A percentile compares a stretch with the other conserved stretches of the same genome.
Evolutionary conservation across 768 basidiomycete species (phyloP).

Genomic region (Suillus discolor): DNA sequence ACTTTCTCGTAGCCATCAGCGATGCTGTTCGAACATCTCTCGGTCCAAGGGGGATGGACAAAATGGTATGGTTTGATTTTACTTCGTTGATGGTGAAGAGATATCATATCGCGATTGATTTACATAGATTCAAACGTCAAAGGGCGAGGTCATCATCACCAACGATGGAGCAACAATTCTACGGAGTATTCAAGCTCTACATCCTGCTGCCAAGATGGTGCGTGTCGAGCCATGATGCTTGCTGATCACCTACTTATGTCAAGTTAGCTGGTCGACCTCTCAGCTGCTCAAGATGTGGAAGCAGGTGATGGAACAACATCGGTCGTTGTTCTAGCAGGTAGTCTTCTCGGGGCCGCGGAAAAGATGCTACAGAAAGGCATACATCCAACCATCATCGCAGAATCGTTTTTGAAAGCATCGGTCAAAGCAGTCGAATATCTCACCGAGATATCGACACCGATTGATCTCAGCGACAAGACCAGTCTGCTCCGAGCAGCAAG

Average conservation of each 20-base stretch:
- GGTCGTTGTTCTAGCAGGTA: conserved; percentile 95
- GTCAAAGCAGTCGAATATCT: conserved; percentile 92
- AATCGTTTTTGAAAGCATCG: conserved; percentile 92
- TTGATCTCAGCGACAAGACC: conserved; percentile 86
- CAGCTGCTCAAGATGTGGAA: conserved; percentile 97
- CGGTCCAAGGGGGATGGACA: conserved; percentile 98
- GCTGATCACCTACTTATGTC: conserved; percentile 6
- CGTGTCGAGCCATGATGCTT: not conserved
- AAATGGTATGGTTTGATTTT: conserved; percentile 71
- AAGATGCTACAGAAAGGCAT: conserved; percentile 97
- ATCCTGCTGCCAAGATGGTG: conserved; percentile 99
- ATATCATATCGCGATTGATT: conserved; percentile 16
- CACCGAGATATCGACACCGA: conserved; percentile 88
- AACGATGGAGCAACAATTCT: conserved; percentile 99
- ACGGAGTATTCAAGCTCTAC: conserved; percentile 92
- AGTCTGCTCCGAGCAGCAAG: conserved; percentile 90
- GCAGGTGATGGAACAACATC: conserved; percentile 98
- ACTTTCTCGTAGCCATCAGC: conserved; percentile 72
- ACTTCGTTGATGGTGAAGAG: conserved; percentile 12
- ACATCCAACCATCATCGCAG: conserved; percentile 96
- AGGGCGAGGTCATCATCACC: conserved; percentile 96
- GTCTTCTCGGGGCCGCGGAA: conserved; percentile 91
- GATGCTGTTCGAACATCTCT: conserved; percentile 97
- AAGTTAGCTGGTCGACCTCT: conserved; percentile 89
- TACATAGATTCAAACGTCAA: conserved; percentile 87